Base-by-base conservation (phyloP, 139 green algal species). In the Yamagishiella unicocca region DNA sequence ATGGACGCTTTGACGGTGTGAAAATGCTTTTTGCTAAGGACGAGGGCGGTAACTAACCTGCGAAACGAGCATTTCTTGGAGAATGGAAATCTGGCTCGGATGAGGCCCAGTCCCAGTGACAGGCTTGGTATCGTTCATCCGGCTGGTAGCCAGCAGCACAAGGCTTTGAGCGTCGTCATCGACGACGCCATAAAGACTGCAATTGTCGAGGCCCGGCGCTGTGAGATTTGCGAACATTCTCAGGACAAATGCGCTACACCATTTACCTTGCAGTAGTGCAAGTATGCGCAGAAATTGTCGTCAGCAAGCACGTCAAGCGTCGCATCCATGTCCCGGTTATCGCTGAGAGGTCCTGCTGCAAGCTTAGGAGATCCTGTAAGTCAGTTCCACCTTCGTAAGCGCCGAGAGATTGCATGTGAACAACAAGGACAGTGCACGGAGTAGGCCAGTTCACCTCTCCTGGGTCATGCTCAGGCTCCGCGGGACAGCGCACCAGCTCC, bases 11-110 rank as follows among this genome's bases (percentile, higher is more conserved):
- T n/a, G n/a, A n/a, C n/a, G n/a, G n/a, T n/a, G n/a, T n/a, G n/a
- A n/a, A n/a, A n/a, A n/a, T n/a, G n/a, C n/a, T n/a, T n/a, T n/a
- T n/a, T n/a, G n/a, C n/a, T n/a, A n/a, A n/a, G n/a, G n/a, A n/a
- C n/a, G n/a, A n/a, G n/a, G n/a, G n/a, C n/a, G 27, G 33, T 72
- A 72, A 72, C 64, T 37, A 72, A 72, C 66, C 66, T 74, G 66
- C 9, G 66, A 46, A 24, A 12, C 31, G 31, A 74, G 27, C 31
- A 45, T 45, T 19, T 46, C 8, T 24, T 45, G 66, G 7, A 74
- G 66, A 14, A 74, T 35, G 22, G 7, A 46, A 27, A 22, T 6
- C 31, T 74, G 33, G 33, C 37, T 45, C 8, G 35, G 66, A 21
- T 25, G 14, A 25, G 66, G 66, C 66, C 19, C 66, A 5, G 31